Base-by-base conservation (phyloP, 2,329 filamentous ascomycete species). In the Hypoxylon sp. region DNA sequence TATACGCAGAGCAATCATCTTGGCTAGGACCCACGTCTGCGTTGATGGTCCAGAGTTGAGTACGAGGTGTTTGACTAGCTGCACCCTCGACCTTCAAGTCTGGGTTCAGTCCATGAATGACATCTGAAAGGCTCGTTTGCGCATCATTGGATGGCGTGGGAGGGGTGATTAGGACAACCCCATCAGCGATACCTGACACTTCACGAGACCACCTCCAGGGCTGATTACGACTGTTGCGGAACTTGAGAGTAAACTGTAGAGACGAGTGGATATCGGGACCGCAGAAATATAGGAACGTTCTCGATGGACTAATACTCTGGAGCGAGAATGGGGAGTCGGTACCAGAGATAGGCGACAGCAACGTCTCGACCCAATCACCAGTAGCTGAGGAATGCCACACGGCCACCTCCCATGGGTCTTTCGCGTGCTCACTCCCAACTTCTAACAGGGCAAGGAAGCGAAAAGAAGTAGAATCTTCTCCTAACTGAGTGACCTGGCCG, bases 201-300 rank as follows among this genome's bases (percentile, higher is more conserved):
- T 91, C 85, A 58, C 85, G 84, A 29, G 84, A 81, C 89, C 90
- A 93, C 68, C 80, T 84, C 90, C 90, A 94, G 1, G 80, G 74
- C 23, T 82, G 75, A 18, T 80, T 70, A 21, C 73, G 67, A 3
- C 71, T 73, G 43, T 79, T 76, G 21, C 88, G 83, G 67, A 89
- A 92, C 56, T 88, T 91, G 58, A 92, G 69, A 0, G 90, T 93
- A 69, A 93, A 94, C 2, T 78, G 82, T 6, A 87, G 67, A 1
- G 79, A 77, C 0, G 76, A 71, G 9, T 74, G 67, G 38, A 86
- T 75, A n/a, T 74, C 61, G 3, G 78, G 70, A 1, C 78, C 75
- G 0, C 75, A 76, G 70, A 87, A 92, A 75, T 83, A 88, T 24
- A 83, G 74, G 10, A 75, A 75, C 10, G 72, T 62, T 3, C 75